These are phyloP conservation scores for Arthrobotrys megalospora DNA, from an alignment of 2,329 filamentous ascomycete genomes.

Conservation along the genomic window DNA sequence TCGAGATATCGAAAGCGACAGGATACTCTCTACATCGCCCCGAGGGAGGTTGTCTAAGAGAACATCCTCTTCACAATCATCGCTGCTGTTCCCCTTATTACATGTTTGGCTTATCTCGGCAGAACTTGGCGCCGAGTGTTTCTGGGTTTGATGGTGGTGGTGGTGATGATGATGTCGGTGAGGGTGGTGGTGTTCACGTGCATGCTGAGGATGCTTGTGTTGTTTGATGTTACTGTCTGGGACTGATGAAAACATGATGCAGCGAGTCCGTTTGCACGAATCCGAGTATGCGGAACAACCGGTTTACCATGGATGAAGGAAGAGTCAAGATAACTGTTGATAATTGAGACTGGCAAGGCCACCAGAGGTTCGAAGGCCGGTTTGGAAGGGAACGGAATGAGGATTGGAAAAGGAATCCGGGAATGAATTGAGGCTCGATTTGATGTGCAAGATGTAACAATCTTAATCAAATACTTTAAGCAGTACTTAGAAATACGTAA, in stretches of 20 bases:
- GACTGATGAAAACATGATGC: slow-evolving; percentile 35
- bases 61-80: slow-evolving; percentile 44
- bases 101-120: not conserved
- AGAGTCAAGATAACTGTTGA: not conserved
- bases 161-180: slow-evolving; percentile 26
- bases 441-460: not conserved
- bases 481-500: slow-evolving; percentile 5
- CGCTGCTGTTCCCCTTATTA: slow-evolving; percentile 30
- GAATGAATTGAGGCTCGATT: not conserved
- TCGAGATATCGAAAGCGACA: slow-evolving; percentile 63
- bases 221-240: slow-evolving; percentile 26
- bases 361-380: not conserved
- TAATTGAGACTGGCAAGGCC: not conserved
- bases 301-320: slow-evolving; percentile 14
- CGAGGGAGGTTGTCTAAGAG: slow-evolving; percentile 37
- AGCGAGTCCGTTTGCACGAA: slow-evolving; percentile 15
- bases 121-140: not conserved
- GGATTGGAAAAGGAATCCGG: not conserved
- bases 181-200: slow-evolving; percentile 35
- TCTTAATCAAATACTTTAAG: slow-evolving; percentile 10
- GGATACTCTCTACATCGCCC: slow-evolving; percentile 62
- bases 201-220: slow-evolving; percentile 9
- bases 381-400: slow-evolving; percentile 2
- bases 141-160: slow-evolving; percentile 28
- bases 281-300: slow-evolving; percentile 4